Base-by-base conservation (phyloP, 768 basidiomycete species). In the Dentipellis sp. region DNA sequence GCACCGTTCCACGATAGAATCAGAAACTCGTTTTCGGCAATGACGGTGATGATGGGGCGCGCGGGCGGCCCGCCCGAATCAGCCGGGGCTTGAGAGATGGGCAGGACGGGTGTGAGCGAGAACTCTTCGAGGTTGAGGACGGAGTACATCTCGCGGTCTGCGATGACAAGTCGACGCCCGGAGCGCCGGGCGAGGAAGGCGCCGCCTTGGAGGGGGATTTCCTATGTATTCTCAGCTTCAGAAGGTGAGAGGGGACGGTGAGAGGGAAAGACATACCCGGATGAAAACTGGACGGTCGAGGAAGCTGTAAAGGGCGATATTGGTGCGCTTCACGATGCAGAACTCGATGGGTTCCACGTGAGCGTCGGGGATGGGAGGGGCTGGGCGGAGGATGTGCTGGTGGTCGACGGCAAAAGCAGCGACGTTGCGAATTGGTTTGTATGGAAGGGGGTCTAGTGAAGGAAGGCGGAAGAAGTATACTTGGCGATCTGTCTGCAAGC, bases 371-470 rank as follows among this genome's bases (percentile, higher is more conserved):
- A 70, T 77, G 34, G 71, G 63, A 2, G 77, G 75, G 1, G 74
- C 64, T 0, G 78, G 77, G 9, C 84, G 75, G 42, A 71, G 72
- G 21, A 88, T 71, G 60, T 89, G 84, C 50, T 77, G 75, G 55
- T 94, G 83, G 65, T 98, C 94, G 0, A 97, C 82, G 0, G 92
- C 83, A 60, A 95, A 83, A 0, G 86, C 75, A 17, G 88, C 71
- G 4, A 91, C 87, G 57, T 94, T 84, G 47, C 92, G 80, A 21
- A 97, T 76, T 2, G 94, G 87, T 56, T 86, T 86, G 59, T 90
- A 70, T 6, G 83, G 76, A 0, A 90, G 76, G 1, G 82, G 79
- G 57, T 94, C 90, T 17, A 97, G 78, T 4, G 83, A 80, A 1
- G 95, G 94, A 1, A 94, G 73, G 0, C 82, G 78, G 62, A 90